phyloP scores from a whole-genome alignment of 2,329 filamentous ascomycete genomes.

The Ceratocystis papillata region DNA sequence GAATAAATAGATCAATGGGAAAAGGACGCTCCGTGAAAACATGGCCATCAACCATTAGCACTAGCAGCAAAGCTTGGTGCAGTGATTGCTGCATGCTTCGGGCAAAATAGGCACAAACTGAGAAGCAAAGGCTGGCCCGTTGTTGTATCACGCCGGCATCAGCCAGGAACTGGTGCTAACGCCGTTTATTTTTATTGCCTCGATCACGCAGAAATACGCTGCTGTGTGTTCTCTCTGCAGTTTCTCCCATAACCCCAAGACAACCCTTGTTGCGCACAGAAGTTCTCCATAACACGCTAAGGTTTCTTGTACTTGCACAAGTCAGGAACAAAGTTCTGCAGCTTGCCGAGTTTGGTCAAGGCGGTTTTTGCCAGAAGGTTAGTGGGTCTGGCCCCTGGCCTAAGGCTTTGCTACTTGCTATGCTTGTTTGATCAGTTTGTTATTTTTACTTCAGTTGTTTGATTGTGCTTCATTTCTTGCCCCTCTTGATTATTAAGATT shows the following conservation, averaged over 20 bases:
- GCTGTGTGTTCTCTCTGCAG: too few species aligned
- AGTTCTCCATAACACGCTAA: background rate
- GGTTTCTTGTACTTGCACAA: slow-evolving; percentile 8
- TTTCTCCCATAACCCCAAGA: too few species aligned
- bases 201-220: too few species aligned
- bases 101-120: background rate
- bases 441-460: background rate
- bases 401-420: background rate
- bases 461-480: background rate
- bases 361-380: background rate
- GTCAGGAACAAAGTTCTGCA: slow-evolving; percentile 6
- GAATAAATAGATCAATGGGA: too few species aligned
- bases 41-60: too few species aligned
- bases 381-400: background rate
- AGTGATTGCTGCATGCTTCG: background rate
- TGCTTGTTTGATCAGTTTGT: background rate
- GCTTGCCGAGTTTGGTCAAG: slow-evolving; percentile 11
- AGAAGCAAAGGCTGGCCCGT: background rate
- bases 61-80: background rate
- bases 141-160: background rate
- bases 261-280: background rate
- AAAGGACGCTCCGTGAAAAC: too few species aligned
- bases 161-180: background rate
- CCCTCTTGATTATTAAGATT: background rate
- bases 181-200: too few species aligned